Evolutionary conservation across 2,329 filamentous ascomycete genomes (phyloP).

Genomic region (Aspergillus aculeatinus): DNA sequence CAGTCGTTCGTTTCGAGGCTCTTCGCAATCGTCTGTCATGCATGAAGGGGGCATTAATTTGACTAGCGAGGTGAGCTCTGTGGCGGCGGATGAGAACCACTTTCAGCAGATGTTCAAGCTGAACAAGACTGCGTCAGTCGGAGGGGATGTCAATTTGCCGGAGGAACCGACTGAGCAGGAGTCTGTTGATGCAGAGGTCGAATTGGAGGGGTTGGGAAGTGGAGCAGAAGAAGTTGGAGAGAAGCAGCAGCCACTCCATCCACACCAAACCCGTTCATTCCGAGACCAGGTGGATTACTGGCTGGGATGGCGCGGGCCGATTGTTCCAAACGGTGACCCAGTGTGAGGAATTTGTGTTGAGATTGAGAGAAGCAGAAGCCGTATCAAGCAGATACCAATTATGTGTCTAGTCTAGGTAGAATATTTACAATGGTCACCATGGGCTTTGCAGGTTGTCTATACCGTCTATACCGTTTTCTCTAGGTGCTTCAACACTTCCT

Average conservation of each 20-base stretch:
- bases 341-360: constrained; percentile 1
- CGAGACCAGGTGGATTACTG: constrained; percentile 34
- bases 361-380: not conserved
- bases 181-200: not conserved
- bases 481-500: constrained; percentile 52
- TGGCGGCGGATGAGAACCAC: not conserved
- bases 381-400: not conserved
- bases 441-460: not conserved
- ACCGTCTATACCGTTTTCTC: constrained; percentile 9
- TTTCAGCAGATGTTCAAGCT: not conserved
- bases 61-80: not conserved
- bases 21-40: not conserved
- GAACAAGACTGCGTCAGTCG: not conserved
- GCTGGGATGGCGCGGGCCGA: constrained; percentile 34
- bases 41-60: not conserved
- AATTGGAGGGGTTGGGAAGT: not conserved
- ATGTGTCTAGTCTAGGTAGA: not conserved
- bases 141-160: not conserved
- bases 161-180: not conserved
- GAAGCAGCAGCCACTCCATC: not conserved
- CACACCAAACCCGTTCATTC: constrained; percentile 8
- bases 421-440: not conserved
- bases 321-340: not conserved
- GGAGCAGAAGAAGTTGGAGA: not conserved
- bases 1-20: not conserved